Conservation (phyloP, 257 asterid species). For the Rubia yunnanensis region DNA sequence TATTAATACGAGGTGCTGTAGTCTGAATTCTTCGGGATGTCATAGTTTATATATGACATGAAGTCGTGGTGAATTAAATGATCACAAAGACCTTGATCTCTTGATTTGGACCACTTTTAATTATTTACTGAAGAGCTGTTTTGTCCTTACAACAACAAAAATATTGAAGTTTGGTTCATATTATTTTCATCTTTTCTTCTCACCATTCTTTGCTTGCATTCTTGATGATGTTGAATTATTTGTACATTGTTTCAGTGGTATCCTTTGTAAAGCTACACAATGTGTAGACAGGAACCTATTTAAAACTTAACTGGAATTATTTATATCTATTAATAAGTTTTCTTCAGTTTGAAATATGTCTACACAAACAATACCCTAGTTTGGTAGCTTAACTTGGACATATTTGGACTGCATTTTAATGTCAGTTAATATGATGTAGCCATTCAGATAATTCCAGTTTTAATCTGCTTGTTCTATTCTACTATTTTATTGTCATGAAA, state of each 20-base stretch:
- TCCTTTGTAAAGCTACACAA: background rate
- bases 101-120: background rate
- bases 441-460: background rate
- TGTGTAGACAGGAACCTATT: background rate
- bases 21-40: constrained; percentile 5
- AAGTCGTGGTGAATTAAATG: background rate
- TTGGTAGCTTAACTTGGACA: background rate
- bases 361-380: background rate
- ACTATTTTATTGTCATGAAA: constrained; percentile 1
- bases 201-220: background rate
- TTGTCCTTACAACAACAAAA: background rate
- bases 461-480: background rate
- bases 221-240: background rate
- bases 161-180: background rate
- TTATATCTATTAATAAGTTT: background rate
- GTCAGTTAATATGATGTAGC: background rate
- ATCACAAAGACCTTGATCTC: background rate
- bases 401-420: background rate
- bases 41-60: background rate
- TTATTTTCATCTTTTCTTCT: background rate
- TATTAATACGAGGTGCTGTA: background rate
- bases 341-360: background rate
- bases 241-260: background rate
- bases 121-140: background rate
- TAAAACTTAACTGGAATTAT: background rate